phyloP scores from a whole-genome alignment of 768 basidiomycete genomes.

The Trametes villosa region DNA sequence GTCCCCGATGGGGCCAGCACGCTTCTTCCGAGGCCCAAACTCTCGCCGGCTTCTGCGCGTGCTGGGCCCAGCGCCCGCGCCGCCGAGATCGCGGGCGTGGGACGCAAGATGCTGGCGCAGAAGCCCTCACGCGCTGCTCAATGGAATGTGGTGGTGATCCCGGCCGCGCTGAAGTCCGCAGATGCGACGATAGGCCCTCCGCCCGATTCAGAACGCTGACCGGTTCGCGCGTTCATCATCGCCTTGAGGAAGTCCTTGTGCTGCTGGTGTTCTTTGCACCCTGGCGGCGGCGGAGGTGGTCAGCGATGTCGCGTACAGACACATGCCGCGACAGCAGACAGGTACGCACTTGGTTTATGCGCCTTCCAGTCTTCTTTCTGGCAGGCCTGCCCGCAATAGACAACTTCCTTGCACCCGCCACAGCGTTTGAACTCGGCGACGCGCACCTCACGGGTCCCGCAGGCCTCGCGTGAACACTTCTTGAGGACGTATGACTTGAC shows the following conservation, averaged over 20 bases:
- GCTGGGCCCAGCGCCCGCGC: background rate
- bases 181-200: constrained; percentile 19
- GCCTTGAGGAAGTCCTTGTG: constrained; percentile 18
- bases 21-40: constrained; percentile 28
- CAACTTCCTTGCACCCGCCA: constrained; percentile 40
- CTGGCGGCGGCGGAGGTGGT: constrained; percentile 5
- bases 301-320: background rate
- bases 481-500: constrained; percentile 40
- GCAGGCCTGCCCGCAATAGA: constrained; percentile 36
- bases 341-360: constrained; percentile 31
- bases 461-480: constrained; percentile 39
- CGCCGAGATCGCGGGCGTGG: constrained; percentile 5
- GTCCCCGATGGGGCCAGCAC: constrained; percentile 4
- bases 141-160: constrained; percentile 21
- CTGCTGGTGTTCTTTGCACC: constrained; percentile 16
- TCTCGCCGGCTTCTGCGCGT: constrained; percentile 16
- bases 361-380: constrained; percentile 38
- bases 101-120: background rate
- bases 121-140: constrained; percentile 2
- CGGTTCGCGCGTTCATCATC: constrained; percentile 11
- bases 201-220: background rate
- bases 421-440: constrained; percentile 48
- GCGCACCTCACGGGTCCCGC: constrained; percentile 37
- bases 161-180: constrained; percentile 21
- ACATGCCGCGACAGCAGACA: background rate